Evolutionary conservation across 2,329 filamentous ascomycete species (phyloP).

Genomic region (Aspergillus jensenii): DNA sequence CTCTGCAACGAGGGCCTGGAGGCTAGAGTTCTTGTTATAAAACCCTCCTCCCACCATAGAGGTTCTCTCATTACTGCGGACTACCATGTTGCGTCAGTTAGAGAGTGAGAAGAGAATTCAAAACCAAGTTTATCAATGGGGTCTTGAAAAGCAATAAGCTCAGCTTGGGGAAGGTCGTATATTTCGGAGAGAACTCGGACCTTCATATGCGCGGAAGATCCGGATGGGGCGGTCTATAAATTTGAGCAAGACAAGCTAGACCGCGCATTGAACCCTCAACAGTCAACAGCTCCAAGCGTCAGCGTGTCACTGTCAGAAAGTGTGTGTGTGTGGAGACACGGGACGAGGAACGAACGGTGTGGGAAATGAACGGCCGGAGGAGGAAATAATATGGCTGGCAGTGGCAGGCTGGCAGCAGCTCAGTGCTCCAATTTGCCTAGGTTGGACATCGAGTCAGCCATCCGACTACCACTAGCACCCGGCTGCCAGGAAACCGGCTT

Average conservation of each 20-base stretch:
- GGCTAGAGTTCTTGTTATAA: constrained; percentile 7
- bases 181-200: not conserved
- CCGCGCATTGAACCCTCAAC: not conserved
- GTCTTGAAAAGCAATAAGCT: not conserved
- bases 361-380: not conserved
- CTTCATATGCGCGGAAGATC: not conserved
- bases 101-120: not conserved
- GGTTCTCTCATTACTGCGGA: constrained; percentile 1
- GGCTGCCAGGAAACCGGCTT: not conserved
- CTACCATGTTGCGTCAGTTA: not conserved
- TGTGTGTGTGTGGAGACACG: not conserved
- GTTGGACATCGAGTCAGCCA: not conserved
- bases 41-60: constrained; percentile 8
- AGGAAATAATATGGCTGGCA: not conserved
- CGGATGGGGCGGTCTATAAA: not conserved
- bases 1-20: constrained; percentile 3
- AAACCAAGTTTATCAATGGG: not conserved
- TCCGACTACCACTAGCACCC: not conserved
- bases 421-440: not conserved
- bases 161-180: not conserved
- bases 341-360: not conserved
- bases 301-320: too few species aligned
- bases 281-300: not conserved
- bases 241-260: not conserved
- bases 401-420: too few species aligned